A percentile compares a stretch with the other conserved stretches of the same genome.
phyloP scores from a whole-genome alignment of 2,329 filamentous ascomycete species.

The Cercospora zeina region DNA sequence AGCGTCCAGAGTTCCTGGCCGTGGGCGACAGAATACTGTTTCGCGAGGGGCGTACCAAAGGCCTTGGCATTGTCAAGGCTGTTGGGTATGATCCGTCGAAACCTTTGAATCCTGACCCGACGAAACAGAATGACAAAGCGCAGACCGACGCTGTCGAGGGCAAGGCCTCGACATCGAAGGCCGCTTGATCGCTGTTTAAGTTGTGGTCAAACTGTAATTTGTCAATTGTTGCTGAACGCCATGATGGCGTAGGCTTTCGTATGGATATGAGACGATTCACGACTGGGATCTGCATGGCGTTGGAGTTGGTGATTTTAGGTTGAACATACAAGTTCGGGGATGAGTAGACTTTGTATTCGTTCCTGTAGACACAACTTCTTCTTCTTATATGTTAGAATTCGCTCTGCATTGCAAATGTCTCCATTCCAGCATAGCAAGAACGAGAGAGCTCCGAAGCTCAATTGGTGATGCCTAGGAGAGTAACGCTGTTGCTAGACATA shows the following conservation, averaged over 20 bases:
- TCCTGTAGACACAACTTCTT: background rate
- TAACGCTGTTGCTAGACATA: too few species aligned
- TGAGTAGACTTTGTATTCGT: background rate
- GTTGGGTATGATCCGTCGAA: conserved; percentile 76
- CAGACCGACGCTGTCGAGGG: background rate
- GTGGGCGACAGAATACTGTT: conserved; percentile 89
- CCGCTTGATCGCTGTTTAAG: background rate
- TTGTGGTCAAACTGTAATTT: background rate
- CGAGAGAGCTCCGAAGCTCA: too few species aligned
- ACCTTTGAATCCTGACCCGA: conserved; percentile 47
- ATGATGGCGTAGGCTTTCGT: background rate
- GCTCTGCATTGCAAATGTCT: too few species aligned
- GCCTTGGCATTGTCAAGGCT: conserved; percentile 87
- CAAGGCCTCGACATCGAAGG: conserved; percentile 3
- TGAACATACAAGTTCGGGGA: background rate
- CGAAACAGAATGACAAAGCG: background rate
- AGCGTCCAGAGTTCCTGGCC: conserved; percentile 86
- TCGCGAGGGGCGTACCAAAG: conserved; percentile 91
- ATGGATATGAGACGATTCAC: background rate
- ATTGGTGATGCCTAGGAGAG: too few species aligned
- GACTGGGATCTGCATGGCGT: conserved; percentile 1
- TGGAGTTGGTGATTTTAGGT: background rate
- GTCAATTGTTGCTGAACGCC: background rate
- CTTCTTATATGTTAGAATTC: background rate
- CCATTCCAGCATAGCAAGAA: too few species aligned